Conservation (phyloP, 768 basidiomycete genomes). For the Lactifluus volemus region DNA sequence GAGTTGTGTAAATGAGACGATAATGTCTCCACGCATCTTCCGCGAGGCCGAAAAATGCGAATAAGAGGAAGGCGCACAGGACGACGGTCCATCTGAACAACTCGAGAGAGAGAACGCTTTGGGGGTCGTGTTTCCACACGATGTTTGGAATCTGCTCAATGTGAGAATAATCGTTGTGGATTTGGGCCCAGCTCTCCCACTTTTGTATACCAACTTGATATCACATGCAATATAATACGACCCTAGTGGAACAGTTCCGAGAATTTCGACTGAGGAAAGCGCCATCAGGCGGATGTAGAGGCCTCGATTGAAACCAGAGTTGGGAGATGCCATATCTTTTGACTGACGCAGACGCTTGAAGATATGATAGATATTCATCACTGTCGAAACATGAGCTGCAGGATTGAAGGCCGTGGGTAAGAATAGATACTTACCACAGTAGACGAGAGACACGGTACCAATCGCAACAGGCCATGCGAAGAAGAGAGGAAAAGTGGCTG, state of each 20-base stretch:
- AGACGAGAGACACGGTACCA: constrained; percentile 27
- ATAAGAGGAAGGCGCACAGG: constrained; percentile 35
- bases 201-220: constrained; percentile 22
- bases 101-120: constrained; percentile 23
- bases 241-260: constrained; percentile 26
- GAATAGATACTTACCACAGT: constrained; percentile 27
- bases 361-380: constrained; percentile 24
- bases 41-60: constrained; percentile 48
- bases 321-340: constrained; percentile 23
- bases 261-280: constrained; percentile 26
- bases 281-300: constrained; percentile 38
- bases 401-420: neutral
- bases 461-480: constrained; percentile 22
- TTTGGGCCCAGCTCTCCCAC: constrained; percentile 39
- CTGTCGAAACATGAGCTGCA: constrained; percentile 13
- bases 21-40: constrained; percentile 40
- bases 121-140: constrained; percentile 29
- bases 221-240: too few species aligned
- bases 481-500: constrained; percentile 26
- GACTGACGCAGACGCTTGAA: constrained; percentile 22
- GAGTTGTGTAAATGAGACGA: constrained; percentile 20
- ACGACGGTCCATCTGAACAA: constrained; percentile 34
- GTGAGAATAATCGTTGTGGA: constrained; percentile 40
- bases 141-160: constrained; percentile 31
- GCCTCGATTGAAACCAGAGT: constrained; percentile 31